Evolutionary conservation across 805 yeast genomes (phyloP).

Genomic region (Metschnikowia gruessii): DNA sequence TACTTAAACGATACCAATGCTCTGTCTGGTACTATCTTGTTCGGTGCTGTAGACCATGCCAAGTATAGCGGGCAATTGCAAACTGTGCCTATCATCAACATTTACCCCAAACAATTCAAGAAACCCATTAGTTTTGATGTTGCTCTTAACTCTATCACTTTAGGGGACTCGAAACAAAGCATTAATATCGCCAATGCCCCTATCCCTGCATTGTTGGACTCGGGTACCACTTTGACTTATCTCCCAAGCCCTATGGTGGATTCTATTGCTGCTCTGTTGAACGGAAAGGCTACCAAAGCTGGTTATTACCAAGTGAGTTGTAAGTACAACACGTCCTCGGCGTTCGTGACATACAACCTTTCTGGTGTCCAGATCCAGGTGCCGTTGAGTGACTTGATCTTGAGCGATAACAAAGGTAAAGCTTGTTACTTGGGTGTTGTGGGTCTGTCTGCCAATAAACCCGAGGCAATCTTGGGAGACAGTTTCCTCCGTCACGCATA

Average conservation of each 20-base stretch:
- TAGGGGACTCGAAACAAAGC: slow-evolving; percentile 17
- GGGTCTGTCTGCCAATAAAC: slow-evolving; percentile 11
- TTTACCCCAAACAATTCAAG: slow-evolving; percentile 10
- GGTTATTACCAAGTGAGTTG: slow-evolving; percentile 14
- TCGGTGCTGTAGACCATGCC: slow-evolving; percentile 24
- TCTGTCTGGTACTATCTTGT: slow-evolving; percentile 33
- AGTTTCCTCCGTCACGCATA: slow-evolving; percentile 61
- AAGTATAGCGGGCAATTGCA: slow-evolving; percentile 30
- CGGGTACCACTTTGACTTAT: slow-evolving; percentile 53
- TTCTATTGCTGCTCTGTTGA: slow-evolving; percentile 15
- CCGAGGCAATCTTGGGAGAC: slow-evolving; percentile 58
- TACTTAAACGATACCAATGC: slow-evolving; percentile 45
- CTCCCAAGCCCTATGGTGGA: slow-evolving; percentile 38
- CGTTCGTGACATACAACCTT: no score
- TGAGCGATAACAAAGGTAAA: slow-evolving; percentile 13
- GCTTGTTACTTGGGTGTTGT: slow-evolving; percentile 29
- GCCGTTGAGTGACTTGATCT: slow-evolving; percentile 38
- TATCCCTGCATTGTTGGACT: slow-evolving; percentile 39
- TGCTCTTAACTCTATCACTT: slow-evolving; percentile 40
- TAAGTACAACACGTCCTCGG: slow-evolving; percentile 8
- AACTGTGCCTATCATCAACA: slow-evolving; percentile 46
- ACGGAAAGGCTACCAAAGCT: not conserved
- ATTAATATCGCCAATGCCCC: slow-evolving; percentile 6
- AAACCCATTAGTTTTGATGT: slow-evolving; percentile 48
- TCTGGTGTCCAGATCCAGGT: slow-evolving; percentile 44